Evolutionary conservation across 2,329 filamentous ascomycete genomes (phyloP), one percentile per base, ranked within the genome.

Genomic region (Sporothrix globosa): DNA sequence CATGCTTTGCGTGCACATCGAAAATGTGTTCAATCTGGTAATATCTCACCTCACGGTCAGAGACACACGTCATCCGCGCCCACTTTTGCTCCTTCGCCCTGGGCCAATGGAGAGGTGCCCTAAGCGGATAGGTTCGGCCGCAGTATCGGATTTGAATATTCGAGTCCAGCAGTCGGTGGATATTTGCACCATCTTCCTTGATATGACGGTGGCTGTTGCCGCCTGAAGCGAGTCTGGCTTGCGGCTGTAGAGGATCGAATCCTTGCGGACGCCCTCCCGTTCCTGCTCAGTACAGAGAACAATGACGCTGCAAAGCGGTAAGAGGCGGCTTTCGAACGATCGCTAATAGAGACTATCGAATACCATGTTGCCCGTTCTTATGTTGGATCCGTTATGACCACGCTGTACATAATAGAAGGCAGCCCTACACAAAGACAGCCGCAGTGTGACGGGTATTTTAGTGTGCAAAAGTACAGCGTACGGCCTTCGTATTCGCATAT

Each of bases 11-110:
- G 4, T 39, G 13, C 21, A 39, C 39, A 63, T 24, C n/a, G 41
- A 44, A 44, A 34, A 34, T 34, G 34, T 34, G 34, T 7, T 6
- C 9, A 9, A 34, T 7, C 34, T 34, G 34, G 34, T 24, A 61
- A 44, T 61, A 61, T 61, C 56, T 61, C 39, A 63, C 21, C 41
- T 44, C 41, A 44, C 4, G 21, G 34, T 46, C 11, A 46, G 58
- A 61, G 34, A 46, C 39, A 63, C 58, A 46, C 39, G 30, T 63
- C 58, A 63, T 34, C 53, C 34, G 41, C n/a, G 56, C 58, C 39
- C 58, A 63, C 13, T 39, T n/a, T 60, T 41, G n/a, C 39, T 61
- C 56, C 34, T 61, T 61, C 41, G 11, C 30, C 17, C 53, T 19
- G 17, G 41, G 17, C 27, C 39, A 46, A 14, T 63, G 39, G 41